Conservation (phyloP, 2,329 filamentous ascomycete species). For the Botryosphaeria dothidea region DNA sequence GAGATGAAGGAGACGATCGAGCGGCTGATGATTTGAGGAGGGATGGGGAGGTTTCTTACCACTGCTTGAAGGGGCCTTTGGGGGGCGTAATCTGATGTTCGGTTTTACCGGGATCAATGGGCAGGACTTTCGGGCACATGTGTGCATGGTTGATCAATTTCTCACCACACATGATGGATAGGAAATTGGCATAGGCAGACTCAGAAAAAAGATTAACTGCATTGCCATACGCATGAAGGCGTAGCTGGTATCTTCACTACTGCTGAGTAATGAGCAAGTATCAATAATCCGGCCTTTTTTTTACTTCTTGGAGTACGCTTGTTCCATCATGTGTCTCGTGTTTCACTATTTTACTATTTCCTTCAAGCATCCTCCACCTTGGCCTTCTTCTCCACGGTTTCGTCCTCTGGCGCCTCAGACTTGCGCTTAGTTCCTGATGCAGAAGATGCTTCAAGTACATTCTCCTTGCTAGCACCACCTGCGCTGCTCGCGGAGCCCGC, state of each 20-base stretch:
- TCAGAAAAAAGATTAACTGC: neutral
- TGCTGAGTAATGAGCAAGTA: neutral
- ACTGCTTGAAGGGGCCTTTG: neutral
- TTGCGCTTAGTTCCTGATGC: conserved; percentile 11
- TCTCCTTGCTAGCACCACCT: conserved; percentile 19
- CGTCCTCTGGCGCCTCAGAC: conserved; percentile 20
- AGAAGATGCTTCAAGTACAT: neutral
- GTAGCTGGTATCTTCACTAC: conserved; percentile 1
- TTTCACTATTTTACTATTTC: neutral
- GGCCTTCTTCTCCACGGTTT: conserved; percentile 20
- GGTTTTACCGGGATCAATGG: no score
- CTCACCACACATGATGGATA: no score
- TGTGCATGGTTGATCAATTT: no score
- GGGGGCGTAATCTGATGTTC: neutral
- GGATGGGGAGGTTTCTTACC: neutral
- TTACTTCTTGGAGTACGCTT: neutral
- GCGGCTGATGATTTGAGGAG: neutral
- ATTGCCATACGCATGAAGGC: neutral
- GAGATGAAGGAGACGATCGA: conserved; percentile 1
- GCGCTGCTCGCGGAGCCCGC: neutral
- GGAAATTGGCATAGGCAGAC: neutral
- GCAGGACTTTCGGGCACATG: no score
- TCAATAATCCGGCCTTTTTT: neutral
- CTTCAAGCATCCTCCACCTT: conserved; percentile 9
- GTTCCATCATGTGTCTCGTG: neutral